Evolutionary conservation across 805 yeast species (phyloP).

Genomic region (Crinitomyces ghanaensis): DNA sequence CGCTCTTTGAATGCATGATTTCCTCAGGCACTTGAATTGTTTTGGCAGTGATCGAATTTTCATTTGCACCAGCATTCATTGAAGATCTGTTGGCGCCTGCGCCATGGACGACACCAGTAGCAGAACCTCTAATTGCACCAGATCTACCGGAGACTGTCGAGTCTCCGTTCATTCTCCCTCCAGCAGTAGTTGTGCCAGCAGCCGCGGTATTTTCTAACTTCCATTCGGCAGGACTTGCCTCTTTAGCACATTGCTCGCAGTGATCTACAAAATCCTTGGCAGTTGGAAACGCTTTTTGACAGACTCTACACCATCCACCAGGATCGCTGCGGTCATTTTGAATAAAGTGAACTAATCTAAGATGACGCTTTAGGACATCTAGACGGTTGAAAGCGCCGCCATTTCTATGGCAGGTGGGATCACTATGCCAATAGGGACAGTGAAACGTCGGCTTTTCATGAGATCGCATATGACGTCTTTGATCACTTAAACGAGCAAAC

Average conservation of each 20-base stretch:
- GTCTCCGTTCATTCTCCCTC: no score
- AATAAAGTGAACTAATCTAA: slow-evolving; percentile 56
- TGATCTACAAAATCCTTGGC: slow-evolving; percentile 53
- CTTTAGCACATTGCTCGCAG: slow-evolving; percentile 48
- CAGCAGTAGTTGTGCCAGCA: no score
- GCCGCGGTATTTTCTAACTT: no score
- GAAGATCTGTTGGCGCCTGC: neutral
- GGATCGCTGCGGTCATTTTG: slow-evolving; percentile 36
- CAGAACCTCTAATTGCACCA: slow-evolving; percentile 10
- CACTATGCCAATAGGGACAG: slow-evolving; percentile 63
- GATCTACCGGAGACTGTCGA: slow-evolving; percentile 9
- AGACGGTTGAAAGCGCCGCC: slow-evolving; percentile 66
- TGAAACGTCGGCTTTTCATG: slow-evolving; percentile 56
- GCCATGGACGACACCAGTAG: neutral
- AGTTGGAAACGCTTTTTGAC: slow-evolving; percentile 44
- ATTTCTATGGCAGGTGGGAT: slow-evolving; percentile 62
- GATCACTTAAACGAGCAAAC: slow-evolving; percentile 56
- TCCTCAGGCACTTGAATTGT: no score
- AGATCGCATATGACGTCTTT: slow-evolving; percentile 54
- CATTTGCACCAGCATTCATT: neutral
- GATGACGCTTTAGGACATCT: slow-evolving; percentile 65
- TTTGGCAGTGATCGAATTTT: slow-evolving; percentile 1
- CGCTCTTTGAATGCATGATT: slow-evolving; percentile 8
- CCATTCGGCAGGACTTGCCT: slow-evolving; percentile 20
- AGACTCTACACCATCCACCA: slow-evolving; percentile 60